Conservation (phyloP, 2,329 filamentous ascomycete genomes). For the Fusarium globosum region DNA sequence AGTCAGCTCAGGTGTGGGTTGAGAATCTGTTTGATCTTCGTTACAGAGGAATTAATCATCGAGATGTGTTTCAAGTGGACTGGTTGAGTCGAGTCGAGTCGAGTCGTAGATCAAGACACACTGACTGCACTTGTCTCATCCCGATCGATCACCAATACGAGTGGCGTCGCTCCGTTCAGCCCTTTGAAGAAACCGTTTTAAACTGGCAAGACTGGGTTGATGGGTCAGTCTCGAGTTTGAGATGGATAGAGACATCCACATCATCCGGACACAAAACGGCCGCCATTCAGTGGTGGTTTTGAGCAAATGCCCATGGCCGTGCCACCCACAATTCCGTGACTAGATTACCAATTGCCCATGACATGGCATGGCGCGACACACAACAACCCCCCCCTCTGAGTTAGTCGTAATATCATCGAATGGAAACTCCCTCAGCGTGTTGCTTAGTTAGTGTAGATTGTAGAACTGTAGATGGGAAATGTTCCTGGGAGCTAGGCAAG, state of each 20-base stretch:
- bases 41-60: slow-evolving; percentile 11
- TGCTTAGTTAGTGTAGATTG: not conserved
- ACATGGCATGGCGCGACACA: not conserved
- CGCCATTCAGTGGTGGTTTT: not conserved
- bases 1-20: slow-evolving; percentile 26
- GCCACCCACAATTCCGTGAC: slow-evolving; percentile 11
- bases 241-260: not conserved
- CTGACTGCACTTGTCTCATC: slow-evolving; percentile 1
- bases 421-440: not conserved
- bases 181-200: slow-evolving; percentile 35
- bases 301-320: slow-evolving; percentile 1
- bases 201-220: slow-evolving; percentile 19
- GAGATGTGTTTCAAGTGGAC: slow-evolving; percentile 11
- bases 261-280: slow-evolving; percentile 29
- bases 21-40: slow-evolving; percentile 36
- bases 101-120: not conserved
- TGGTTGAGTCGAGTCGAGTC: not conserved
- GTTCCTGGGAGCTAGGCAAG: not conserved
- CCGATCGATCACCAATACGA: slow-evolving; percentile 22
- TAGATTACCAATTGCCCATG: not conserved
- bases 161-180: slow-evolving; percentile 20
- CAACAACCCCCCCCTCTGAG: slow-evolving; percentile 1
- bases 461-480: not conserved
- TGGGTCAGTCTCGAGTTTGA: not conserved
- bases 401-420: not conserved